These are phyloP conservation scores for Paramecium sonneborni DNA, from an alignment of 73 alveolate genomes.

Conservation along the genomic window DNA sequence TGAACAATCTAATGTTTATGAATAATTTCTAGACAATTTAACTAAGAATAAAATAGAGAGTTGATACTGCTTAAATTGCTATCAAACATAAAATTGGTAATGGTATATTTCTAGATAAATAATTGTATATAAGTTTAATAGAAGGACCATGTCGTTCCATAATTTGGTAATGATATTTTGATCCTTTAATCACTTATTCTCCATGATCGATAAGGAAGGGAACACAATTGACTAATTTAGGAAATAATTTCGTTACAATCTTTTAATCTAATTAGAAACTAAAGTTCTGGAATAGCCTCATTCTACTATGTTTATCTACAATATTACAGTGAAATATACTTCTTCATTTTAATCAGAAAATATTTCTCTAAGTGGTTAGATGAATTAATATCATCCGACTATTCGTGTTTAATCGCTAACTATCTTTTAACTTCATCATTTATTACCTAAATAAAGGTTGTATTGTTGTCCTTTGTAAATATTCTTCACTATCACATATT, in stretches of 20 bases:
- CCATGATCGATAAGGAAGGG: neutral
- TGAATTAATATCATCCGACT: neutral
- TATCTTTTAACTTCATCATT: neutral
- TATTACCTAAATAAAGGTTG: slow-evolving; percentile 5
- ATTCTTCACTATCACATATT: neutral
- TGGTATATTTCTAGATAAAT: slow-evolving; percentile 26
- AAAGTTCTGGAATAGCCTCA: neutral
- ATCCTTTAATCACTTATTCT: neutral
- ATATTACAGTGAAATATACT: neutral
- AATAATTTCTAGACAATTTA: slow-evolving; percentile 14
- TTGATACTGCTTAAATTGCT: neutral
- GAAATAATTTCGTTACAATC: neutral
- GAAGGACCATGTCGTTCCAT: slow-evolving; percentile 43
- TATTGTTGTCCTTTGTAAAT: neutral
- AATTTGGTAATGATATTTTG: neutral
- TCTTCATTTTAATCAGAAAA: neutral
- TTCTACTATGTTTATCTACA: slow-evolving; percentile 7
- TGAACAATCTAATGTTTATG: slow-evolving; percentile 3
- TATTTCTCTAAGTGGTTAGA: neutral
- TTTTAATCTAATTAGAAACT: neutral
- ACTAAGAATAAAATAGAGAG: neutral
- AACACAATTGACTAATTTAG: slow-evolving; percentile 29
- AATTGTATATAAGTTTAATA: slow-evolving; percentile 25
- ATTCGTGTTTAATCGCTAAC: slow-evolving; percentile 18
- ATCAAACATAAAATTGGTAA: slow-evolving; percentile 24